Evolutionary conservation across 805 yeast genomes (phyloP).

Genomic region (Saccharomycopsis sp.): DNA sequence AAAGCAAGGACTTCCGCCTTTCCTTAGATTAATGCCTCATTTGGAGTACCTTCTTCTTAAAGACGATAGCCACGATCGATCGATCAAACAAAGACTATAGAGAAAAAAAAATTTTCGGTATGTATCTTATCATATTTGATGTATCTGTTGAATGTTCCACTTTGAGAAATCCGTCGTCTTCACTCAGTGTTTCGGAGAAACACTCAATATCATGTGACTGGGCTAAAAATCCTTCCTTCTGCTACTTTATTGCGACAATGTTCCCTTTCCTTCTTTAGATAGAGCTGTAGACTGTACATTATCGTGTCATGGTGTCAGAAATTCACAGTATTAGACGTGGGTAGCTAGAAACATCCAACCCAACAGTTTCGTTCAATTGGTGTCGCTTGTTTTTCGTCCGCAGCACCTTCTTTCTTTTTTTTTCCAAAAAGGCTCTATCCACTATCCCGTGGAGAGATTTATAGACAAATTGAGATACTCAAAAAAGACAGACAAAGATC

Average conservation of each 20-base stretch:
- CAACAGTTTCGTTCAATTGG: too few species aligned
- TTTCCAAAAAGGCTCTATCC: neutral
- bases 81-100: neutral
- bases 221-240: neutral
- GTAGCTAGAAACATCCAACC: neutral
- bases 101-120: neutral
- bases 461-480: neutral
- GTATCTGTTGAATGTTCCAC: neutral
- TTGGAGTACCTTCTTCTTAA: too few species aligned
- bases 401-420: neutral
- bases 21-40: neutral
- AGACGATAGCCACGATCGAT: neutral
- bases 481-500: neutral
- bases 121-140: neutral
- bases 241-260: neutral
- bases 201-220: neutral
- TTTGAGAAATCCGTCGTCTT: neutral
- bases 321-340: neutral
- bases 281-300: too few species aligned
- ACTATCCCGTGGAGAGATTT: neutral
- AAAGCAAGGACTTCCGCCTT: neutral
- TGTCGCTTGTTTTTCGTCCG: neutral
- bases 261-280: neutral
- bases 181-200: neutral
- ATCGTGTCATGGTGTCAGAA: neutral